These are phyloP conservation scores for Mycena indigotica DNA, from an alignment of 768 basidiomycete genomes.

Conservation along the genomic window DNA sequence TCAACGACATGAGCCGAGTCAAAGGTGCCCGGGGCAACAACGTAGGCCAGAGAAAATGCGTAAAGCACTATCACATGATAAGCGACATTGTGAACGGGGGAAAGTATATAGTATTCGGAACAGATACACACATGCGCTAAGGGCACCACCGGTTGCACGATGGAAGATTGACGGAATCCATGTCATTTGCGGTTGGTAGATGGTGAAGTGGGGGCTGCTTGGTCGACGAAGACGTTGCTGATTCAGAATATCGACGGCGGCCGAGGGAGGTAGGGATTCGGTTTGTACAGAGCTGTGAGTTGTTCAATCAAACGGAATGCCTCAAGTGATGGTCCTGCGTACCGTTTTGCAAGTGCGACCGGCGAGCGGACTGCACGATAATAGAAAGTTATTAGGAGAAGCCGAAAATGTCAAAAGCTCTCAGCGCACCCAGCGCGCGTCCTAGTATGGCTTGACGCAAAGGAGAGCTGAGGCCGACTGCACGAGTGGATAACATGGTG, in stretches of 20 bases:
- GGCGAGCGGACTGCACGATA: constrained; percentile 44
- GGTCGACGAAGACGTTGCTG: constrained; percentile 87
- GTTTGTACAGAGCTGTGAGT: constrained; percentile 58
- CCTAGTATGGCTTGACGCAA: constrained; percentile 54
- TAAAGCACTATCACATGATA: constrained; percentile 66
- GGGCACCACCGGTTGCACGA: constrained; percentile 79
- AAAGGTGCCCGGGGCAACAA: constrained; percentile 78
- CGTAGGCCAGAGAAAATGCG: constrained; percentile 83
- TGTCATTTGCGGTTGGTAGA: constrained; percentile 94
- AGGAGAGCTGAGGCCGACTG: constrained; percentile 59
- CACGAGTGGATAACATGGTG: constrained; percentile 49
- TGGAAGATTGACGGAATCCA: constrained; percentile 87
- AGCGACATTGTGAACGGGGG: neutral
- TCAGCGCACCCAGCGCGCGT: constrained; percentile 38
- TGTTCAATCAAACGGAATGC: neutral
- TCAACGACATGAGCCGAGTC: constrained; percentile 79
- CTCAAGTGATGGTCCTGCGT: neutral
- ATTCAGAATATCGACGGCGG: constrained; percentile 72
- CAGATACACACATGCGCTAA: constrained; percentile 73
- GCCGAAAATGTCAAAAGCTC: constrained; percentile 23
- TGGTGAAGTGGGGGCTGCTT: constrained; percentile 91
- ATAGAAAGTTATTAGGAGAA: constrained; percentile 33
- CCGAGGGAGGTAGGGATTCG: constrained; percentile 62
- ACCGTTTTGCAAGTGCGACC: constrained; percentile 49
- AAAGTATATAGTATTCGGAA: too few species aligned